These are phyloP conservation scores for Emericellopsis atlantica DNA, from an alignment of 2,329 filamentous ascomycete species.

Conservation along the genomic window DNA sequence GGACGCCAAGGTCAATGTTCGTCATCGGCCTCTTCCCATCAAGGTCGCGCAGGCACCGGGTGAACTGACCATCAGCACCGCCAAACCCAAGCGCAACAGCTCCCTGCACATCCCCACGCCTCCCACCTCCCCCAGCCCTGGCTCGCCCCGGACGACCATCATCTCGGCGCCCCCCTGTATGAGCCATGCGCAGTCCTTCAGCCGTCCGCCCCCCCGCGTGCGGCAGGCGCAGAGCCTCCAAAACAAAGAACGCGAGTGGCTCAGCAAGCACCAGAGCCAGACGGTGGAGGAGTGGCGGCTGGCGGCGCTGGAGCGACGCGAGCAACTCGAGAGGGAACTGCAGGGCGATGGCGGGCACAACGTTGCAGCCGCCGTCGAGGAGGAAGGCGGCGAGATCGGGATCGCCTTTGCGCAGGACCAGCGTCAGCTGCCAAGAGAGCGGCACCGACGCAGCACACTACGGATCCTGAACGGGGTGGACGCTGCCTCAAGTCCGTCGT, in stretches of 20 bases:
- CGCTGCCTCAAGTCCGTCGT: neutral
- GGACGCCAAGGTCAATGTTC: neutral
- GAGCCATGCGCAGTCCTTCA: neutral
- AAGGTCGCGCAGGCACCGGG: neutral
- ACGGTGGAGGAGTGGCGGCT: conserved; percentile 4
- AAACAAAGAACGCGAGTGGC: conserved; percentile 2
- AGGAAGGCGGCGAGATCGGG: neutral
- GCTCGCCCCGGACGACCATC: neutral
- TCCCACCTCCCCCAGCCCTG: neutral
- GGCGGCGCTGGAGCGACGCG: neutral
- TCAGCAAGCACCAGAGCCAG: conserved; percentile 1
- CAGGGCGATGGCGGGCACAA: neutral
- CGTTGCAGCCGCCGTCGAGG: neutral
- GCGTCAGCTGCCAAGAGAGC: neutral
- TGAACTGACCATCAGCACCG: conserved; percentile 1
- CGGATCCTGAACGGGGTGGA: neutral
- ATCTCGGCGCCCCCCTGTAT: conserved; percentile 1
- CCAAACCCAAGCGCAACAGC: conserved; percentile 2
- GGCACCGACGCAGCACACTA: conserved; percentile 1
- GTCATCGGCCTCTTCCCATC: conserved; percentile 2
- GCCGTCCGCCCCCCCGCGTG: neutral
- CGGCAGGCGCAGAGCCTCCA: neutral
- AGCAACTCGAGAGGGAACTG: neutral
- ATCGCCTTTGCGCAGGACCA: neutral
- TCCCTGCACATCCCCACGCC: conserved; percentile 1